A percentile compares a stretch with the other conserved stretches of the same genome.
Evolutionary conservation across 1,139 yeast genomes (phyloP).

Genomic region (Candida sp.): DNA sequence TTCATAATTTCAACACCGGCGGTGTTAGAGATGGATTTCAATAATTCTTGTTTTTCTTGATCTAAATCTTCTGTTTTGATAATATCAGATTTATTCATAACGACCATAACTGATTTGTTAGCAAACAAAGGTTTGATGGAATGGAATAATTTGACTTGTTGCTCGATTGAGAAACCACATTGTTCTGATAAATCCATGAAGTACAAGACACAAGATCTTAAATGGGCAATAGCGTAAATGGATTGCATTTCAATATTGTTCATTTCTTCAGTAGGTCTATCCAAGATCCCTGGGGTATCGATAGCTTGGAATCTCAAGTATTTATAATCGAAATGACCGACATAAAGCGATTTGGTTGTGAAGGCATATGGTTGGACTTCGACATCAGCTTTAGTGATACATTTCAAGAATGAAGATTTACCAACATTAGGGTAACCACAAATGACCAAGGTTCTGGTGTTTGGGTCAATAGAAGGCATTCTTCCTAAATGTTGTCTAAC

Average conservation of each 20-base stretch:
- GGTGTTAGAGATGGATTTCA: constrained; percentile 57
- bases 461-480: constrained; percentile 97
- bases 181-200: constrained; percentile 99
- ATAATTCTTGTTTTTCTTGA: constrained; percentile 67
- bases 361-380: constrained; percentile 99
- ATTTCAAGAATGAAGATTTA: constrained; percentile 88
- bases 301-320: constrained; percentile 97
- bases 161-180: constrained; percentile 97
- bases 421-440: constrained; percentile 99
- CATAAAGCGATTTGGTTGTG: constrained; percentile 93
- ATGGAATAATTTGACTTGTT: constrained; percentile 95
- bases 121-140: constrained; percentile 97
- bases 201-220: constrained; percentile 92
- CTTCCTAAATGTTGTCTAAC: constrained; percentile 99
- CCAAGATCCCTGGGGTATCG: constrained; percentile 98
- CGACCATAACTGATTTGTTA: constrained; percentile 93
- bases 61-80: constrained; percentile 81
- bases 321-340: constrained; percentile 97
- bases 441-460: constrained; percentile 92
- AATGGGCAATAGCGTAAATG: constrained; percentile 96
- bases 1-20: constrained; percentile 92
- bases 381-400: constrained; percentile 97
- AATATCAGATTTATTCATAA: constrained; percentile 92
- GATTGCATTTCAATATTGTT: constrained; percentile 99
- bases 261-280: constrained; percentile 99